Evolutionary conservation across 208 protist species (phyloP), one percentile per base, ranked within the genome.

Genomic region (Trypanosoma avium): DNA sequence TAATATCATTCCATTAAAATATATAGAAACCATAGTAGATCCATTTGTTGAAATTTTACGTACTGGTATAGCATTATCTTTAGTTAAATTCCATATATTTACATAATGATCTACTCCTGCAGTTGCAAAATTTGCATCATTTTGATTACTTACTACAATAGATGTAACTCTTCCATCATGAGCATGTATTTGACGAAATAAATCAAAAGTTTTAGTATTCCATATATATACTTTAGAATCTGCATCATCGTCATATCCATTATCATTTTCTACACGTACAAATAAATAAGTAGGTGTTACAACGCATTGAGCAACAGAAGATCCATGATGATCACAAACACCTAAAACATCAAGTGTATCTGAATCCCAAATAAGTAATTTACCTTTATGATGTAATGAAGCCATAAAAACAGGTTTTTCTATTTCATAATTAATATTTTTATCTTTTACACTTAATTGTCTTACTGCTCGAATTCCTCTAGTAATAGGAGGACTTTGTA

Each of bases 181-280:
- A 0, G 79, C 73, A 21, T 70, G 61, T 35, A 96, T 56, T 19
- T 72, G 71, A 22, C 61, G 70, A 21, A 76, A 70, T 4, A 64
- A 54, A 53, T 78, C 59, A 29, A 92, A 56, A 27, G 80, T 79
- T 21, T 64, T 46, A 3, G 71, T 61, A 45, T 80, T 47, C 87
- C 86, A 96, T 15, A 84, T 75, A 52, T 88, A 88, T 4, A 96
- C 70, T 67, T 73, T 76, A 4, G 49, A 58, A 38, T 90, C 86
- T 42, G 80, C 81, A 43, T 90, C 77, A 21, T 75, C 48, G 10
- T 66, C 66, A 24, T 77, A 63, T 4, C 50, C 67, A 0, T 57
- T 53, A 0, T 74, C 72, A 49, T 70, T 77, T 52, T 91, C 79
- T 30, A 93, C 64, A 15, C 82, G 75, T 3, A 79, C 81, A 62